Conservation (phyloP, 2,329 filamentous ascomycete species). For the Cordyceps militaris region DNA sequence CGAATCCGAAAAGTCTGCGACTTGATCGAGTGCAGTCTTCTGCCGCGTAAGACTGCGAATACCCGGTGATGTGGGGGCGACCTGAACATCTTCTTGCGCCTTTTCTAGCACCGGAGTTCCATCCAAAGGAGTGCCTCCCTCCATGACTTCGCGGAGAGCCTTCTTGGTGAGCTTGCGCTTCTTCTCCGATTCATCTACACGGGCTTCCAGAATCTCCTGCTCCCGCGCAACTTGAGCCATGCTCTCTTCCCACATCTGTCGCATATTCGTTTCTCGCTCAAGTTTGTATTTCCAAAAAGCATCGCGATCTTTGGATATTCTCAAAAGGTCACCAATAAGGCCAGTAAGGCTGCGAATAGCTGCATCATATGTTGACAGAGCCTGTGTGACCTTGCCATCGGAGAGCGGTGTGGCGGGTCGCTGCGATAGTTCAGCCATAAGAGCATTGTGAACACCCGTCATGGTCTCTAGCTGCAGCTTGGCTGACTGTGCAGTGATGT, state of each 20-base stretch:
- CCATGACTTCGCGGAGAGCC: constrained; percentile 78
- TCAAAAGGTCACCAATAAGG: constrained; percentile 77
- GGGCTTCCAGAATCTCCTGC: constrained; percentile 83
- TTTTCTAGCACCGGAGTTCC: constrained; percentile 23
- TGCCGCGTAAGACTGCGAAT: constrained; percentile 39
- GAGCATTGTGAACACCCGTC: constrained; percentile 73
- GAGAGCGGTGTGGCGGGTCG: constrained; percentile 68
- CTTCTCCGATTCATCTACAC: constrained; percentile 80
- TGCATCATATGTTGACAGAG: constrained; percentile 77
- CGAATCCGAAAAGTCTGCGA: constrained; percentile 70
- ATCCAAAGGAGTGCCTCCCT: constrained; percentile 37
- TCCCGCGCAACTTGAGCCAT: constrained; percentile 96
- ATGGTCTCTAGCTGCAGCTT: constrained; percentile 89
- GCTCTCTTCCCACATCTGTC: constrained; percentile 97
- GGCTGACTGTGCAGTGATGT: constrained; percentile 93
- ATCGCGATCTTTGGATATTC: constrained; percentile 90
- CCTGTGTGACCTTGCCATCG: constrained; percentile 69
- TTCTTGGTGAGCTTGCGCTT: constrained; percentile 87
- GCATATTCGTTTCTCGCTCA: constrained; percentile 83
- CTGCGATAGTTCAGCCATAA: constrained; percentile 59
- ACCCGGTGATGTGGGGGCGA: constrained; percentile 11
- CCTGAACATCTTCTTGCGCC: constrained; percentile 27
- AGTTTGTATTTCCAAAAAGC: constrained; percentile 95
- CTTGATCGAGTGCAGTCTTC: constrained; percentile 61
- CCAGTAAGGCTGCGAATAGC: constrained; percentile 82